Evolutionary conservation across 192 early-diverging fungal genomes (phyloP).

Genomic region (Linnemannia zychae): DNA sequence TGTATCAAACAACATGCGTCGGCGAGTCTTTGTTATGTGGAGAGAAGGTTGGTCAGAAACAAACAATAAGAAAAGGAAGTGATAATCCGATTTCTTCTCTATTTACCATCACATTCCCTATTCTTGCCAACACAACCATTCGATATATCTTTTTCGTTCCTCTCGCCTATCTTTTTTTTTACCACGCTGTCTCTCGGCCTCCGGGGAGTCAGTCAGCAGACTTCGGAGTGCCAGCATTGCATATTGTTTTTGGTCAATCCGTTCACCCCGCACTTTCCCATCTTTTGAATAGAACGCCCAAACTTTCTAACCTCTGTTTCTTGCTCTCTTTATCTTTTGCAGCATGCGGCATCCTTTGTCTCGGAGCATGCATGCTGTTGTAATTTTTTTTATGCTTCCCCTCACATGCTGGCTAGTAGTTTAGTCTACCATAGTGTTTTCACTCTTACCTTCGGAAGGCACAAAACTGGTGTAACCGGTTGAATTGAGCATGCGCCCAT

Average conservation of each 20-base stretch:
- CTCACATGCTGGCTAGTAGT: neutral
- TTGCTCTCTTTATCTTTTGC: neutral
- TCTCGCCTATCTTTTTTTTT: too few relatives aligned
- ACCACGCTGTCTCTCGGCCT: too few relatives aligned
- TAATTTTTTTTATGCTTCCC: neutral
- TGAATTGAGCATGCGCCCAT: neutral
- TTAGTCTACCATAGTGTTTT: neutral
- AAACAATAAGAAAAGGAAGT: neutral
- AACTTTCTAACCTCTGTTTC: neutral
- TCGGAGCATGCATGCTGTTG: neutral
- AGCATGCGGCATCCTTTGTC: neutral
- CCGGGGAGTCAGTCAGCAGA: too few relatives aligned
- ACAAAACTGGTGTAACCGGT: constrained; percentile 5
- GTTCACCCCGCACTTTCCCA: neutral
- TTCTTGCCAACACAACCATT: too few relatives aligned
- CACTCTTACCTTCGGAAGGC: neutral
- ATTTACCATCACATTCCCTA: too few relatives aligned
- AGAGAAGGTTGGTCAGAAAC: neutral
- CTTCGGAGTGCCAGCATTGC: too few relatives aligned
- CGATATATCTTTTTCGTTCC: too few relatives aligned
- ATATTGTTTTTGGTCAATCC: neutral
- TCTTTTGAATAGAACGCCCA: neutral
- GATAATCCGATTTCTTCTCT: too few relatives aligned
- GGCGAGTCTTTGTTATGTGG: neutral
- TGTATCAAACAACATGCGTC: neutral